Evolutionary conservation across 257 asterid species (phyloP), one percentile per base, ranked within the genome.

Genomic region (Jacaranda copaia): DNA sequence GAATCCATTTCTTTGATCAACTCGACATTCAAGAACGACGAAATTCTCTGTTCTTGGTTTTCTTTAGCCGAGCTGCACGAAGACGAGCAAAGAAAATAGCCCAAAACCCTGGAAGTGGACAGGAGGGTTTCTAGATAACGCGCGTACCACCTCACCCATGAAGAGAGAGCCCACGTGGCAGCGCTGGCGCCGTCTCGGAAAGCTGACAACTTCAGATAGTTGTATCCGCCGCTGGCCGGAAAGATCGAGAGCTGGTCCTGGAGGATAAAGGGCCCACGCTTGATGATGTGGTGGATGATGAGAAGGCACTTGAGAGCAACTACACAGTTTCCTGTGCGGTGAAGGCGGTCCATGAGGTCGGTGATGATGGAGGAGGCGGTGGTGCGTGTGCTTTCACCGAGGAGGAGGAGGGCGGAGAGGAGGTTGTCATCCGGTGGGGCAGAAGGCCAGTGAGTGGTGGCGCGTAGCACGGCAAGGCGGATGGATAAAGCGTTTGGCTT

Each of bases 121-220:
- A 93, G 93, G 0, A 90, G 62, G 40, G 90, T 85, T 74, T 94
- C 98, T 1, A 94, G 58, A 62, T 87, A 92, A 12, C 96, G 84
- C 0, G 94, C 91, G 84, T 94, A 87, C 90, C 94, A 94, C 39
- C 98, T 70, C 5, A 94, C 96, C 93, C 97, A 92, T 0, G 86
- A 68, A 14, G 98, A 92, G 53, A 93, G 80, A 32, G 78, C 83
- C 88, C 88, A 85, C 25, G 92, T 81, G 52, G 76, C 70, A 12
- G 97, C 72, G 73, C 89, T 74, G 76, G 88, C 84, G 68, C 84
- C 82, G 84, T 93, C 97, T 43, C 88, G 91, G 89, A 93, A 93
- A 49, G 80, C 70, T 15, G 98, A 90, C 25, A 90, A 90, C 6
- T 93, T 93, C 3, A 93, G 89, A 82, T 90, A 81, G 58, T 92